These are phyloP conservation scores for Trichosphaerium sp. DNA, from an alignment of 78 protist species.

Conservation along the genomic window DNA sequence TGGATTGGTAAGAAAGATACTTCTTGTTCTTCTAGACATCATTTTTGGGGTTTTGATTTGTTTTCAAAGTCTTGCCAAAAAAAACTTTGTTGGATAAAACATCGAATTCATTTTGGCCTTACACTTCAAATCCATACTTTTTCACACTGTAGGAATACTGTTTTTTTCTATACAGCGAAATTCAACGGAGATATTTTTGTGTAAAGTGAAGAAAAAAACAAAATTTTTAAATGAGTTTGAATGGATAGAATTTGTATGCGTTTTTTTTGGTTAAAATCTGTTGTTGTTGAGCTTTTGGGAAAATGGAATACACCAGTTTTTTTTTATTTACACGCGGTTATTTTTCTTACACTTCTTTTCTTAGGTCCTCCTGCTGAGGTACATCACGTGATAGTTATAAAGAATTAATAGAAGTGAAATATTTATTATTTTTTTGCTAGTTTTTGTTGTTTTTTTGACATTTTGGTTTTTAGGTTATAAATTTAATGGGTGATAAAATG, in stretches of 20 bases:
- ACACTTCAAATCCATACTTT: not conserved
- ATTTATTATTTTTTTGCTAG: not conserved
- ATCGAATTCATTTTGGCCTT: not conserved
- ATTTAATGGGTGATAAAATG: constrained; percentile 28
- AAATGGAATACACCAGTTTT: no score
- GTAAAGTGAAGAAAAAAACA: no score
- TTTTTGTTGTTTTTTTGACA: no score
- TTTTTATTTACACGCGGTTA: not conserved
- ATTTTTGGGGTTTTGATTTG: not conserved
- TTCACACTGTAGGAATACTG: no score
- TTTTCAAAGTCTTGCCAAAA: not conserved
- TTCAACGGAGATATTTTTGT: no score
- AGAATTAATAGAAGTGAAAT: not conserved
- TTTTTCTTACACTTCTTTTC: not conserved
- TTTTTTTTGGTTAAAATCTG: no score
- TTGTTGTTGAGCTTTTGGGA: no score
- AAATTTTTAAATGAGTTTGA: no score
- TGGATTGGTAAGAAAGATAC: constrained; percentile 32
- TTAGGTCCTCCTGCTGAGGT: not conserved
- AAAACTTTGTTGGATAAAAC: not conserved
- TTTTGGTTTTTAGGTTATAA: not conserved
- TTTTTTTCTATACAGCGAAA: no score
- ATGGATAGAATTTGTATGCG: no score
- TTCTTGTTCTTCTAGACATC: not conserved
- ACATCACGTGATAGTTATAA: not conserved